Percentiles rank a stretch among this genome's conserved stretches.
Evolutionary conservation across 352 stramenopile species (phyloP).

Genomic region (Pythium periplocum): DNA sequence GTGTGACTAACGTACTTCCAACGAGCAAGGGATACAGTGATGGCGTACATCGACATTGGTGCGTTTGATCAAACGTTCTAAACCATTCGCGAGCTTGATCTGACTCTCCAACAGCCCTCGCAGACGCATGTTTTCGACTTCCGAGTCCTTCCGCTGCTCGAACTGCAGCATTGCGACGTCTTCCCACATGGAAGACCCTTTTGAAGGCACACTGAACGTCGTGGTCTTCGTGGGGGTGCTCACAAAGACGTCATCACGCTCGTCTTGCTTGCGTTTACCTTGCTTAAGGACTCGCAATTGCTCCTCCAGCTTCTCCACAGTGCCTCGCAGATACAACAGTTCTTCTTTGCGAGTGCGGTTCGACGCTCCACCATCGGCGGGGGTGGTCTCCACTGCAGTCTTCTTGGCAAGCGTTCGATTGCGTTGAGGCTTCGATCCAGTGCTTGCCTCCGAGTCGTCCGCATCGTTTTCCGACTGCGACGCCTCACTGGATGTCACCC

Average conservation of each 20-base stretch:
- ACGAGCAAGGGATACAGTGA: too few species aligned
- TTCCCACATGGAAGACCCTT: slow-evolving; percentile 13
- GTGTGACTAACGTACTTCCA: too few species aligned
- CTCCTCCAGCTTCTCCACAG: slow-evolving; percentile 15
- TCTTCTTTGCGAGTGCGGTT: slow-evolving; percentile 15
- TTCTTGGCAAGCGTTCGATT: not conserved
- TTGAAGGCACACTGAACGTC: not conserved
- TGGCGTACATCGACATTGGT: slow-evolving; percentile 15
- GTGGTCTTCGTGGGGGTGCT: not conserved
- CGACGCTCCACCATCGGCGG: slow-evolving; percentile 11
- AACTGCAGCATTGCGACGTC: slow-evolving; percentile 16
- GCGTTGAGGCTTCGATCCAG: not conserved
- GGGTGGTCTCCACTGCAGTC: slow-evolving; percentile 9
- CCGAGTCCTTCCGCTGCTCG: slow-evolving; percentile 23
- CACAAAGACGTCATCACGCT: not conserved
- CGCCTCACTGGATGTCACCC: slow-evolving; percentile 4
- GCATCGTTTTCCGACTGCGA: slow-evolving; percentile 9
- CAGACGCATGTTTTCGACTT: slow-evolving; percentile 52
- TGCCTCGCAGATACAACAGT: slow-evolving; percentile 16
- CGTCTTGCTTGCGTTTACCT: not conserved
- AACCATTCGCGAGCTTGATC: slow-evolving; percentile 40
- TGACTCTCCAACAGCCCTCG: slow-evolving; percentile 50
- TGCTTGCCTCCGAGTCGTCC: not conserved
- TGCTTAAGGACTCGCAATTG: slow-evolving; percentile 16
- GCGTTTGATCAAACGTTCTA: slow-evolving; percentile 17